Percentiles rank a stretch among this genome's conserved stretches.
These are phyloP conservation scores for Ambrosia artemisiifolia DNA, from an alignment of 129 eudicot species.

Conservation along the genomic window DNA sequence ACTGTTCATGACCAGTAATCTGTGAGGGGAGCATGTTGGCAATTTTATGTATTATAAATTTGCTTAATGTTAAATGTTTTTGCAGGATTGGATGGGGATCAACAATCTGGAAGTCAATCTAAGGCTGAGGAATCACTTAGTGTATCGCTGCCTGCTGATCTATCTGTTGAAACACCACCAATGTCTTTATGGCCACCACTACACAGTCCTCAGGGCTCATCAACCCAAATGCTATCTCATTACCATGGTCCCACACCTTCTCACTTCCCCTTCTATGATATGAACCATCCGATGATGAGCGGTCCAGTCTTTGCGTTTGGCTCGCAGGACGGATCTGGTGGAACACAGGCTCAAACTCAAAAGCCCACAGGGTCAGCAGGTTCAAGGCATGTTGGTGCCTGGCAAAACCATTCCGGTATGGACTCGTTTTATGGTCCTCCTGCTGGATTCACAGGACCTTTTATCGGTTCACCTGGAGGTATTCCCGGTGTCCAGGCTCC, in stretches of 20 bases:
- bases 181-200: constrained; percentile 84
- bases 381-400: constrained; percentile 63
- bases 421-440: constrained; percentile 88
- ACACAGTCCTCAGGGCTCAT: constrained; percentile 81
- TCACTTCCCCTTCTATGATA: constrained; percentile 87
- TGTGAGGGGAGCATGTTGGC: too few species aligned
- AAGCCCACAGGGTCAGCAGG: constrained; percentile 48
- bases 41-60: neutral
- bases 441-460: constrained; percentile 80
- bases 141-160: constrained; percentile 98
- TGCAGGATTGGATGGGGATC: constrained; percentile 56
- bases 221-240: constrained; percentile 71
- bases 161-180: constrained; percentile 88
- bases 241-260: constrained; percentile 73
- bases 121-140: constrained; percentile 69
- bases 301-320: constrained; percentile 78
- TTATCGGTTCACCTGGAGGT: constrained; percentile 74
- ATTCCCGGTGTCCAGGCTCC: constrained; percentile 86
- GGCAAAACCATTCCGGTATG: constrained; percentile 84
- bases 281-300: constrained; percentile 86
- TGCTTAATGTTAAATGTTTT: constrained; percentile 5
- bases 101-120: constrained; percentile 56
- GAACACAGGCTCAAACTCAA: constrained; percentile 65
- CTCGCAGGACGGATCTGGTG: constrained; percentile 68
- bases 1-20: too few species aligned